Percentiles rank a stretch among this genome's conserved stretches.
Conservation (phyloP, 2,329 filamentous ascomycete species). For the Pseudocercospora eumusae region DNA sequence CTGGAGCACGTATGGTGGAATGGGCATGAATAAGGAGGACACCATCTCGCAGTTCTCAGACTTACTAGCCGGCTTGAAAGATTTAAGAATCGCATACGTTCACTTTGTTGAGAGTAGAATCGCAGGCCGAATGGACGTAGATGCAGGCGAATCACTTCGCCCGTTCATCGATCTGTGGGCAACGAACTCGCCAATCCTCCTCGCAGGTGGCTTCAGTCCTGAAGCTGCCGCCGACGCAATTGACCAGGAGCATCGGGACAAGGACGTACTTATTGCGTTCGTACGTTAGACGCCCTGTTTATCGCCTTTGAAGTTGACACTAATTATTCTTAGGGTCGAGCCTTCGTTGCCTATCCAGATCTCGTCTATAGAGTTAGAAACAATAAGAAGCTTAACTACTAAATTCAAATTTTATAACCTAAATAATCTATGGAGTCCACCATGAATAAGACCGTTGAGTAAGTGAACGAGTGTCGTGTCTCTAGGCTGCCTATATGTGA, state of each 20-base stretch:
- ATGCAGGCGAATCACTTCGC: constrained; percentile 38
- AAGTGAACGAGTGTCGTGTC: no score
- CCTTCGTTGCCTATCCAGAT: constrained; percentile 54
- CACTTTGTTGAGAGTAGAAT: constrained; percentile 61
- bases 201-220: constrained; percentile 50
- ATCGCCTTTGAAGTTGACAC: not conserved
- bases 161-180: constrained; percentile 45
- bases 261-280: constrained; percentile 50
- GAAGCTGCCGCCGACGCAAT: constrained; percentile 42
- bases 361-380: constrained; percentile 36
- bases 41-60: constrained; percentile 62
- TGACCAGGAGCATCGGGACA: constrained; percentile 42
- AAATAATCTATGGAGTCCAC: no score
- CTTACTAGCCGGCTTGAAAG: constrained; percentile 53
- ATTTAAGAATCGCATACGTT: constrained; percentile 59
- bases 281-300: not conserved
- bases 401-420: no score
- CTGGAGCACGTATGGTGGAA: constrained; percentile 61
- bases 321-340: constrained; percentile 40
- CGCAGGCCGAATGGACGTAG: constrained; percentile 46
- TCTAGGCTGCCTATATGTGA: no score
- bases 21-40: constrained; percentile 58
- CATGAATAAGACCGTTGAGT: no score
- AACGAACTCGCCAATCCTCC: constrained; percentile 49
- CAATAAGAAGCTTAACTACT: not conserved